Conservation (phyloP, 116 monocot species). For the Iris pallida region DNA sequence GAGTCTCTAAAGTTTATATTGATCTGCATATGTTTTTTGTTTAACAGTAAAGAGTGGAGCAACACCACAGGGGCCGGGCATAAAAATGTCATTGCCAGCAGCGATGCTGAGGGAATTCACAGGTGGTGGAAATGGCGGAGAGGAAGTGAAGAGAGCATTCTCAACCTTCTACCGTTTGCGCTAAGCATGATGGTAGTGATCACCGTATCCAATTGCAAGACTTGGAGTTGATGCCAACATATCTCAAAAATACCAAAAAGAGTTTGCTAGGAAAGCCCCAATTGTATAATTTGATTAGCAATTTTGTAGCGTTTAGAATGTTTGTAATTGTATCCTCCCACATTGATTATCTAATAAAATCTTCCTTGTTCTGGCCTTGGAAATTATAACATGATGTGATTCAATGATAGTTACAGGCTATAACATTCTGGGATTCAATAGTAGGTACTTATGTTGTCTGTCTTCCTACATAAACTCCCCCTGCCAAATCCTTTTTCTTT, state of each 20-base stretch:
- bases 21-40: neutral
- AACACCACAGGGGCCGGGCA: conserved; percentile 10
- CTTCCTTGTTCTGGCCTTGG: too few relatives aligned
- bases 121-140: conserved; percentile 11
- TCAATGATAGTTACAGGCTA: too few relatives aligned
- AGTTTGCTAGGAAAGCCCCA: too few relatives aligned
- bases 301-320: conserved; percentile 3
- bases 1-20: neutral
- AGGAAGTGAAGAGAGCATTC: neutral
- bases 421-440: too few relatives aligned
- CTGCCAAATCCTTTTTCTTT: too few relatives aligned
- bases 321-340: too few relatives aligned
- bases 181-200: conserved; percentile 10
- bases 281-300: neutral
- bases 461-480: too few relatives aligned
- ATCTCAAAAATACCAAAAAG: neutral
- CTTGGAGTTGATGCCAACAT: conserved; percentile 17
- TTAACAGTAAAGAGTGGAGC: conserved; percentile 21
- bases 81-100: conserved; percentile 12
- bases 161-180: conserved; percentile 3
- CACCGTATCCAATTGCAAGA: conserved; percentile 3
- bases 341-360: too few relatives aligned
- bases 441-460: too few relatives aligned
- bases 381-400: too few relatives aligned
- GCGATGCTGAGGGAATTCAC: conserved; percentile 14